Evolutionary conservation across 805 yeast genomes (phyloP), one percentile per base, ranked within the genome.

Genomic region (Grigorovia humatica): DNA sequence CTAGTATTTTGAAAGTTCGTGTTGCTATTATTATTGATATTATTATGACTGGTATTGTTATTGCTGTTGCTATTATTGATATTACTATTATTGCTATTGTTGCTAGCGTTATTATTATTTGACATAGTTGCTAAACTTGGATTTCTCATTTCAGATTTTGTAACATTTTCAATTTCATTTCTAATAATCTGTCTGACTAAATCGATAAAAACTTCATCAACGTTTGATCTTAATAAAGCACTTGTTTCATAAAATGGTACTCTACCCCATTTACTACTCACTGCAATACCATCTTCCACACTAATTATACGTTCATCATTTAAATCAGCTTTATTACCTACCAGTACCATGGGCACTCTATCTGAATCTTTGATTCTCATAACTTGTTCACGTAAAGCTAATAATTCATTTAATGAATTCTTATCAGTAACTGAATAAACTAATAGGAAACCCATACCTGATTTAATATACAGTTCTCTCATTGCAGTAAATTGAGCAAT

Each of bases 401-500:
- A 69, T 55, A 91, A 72, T 68, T 89, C 96, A 55, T 83, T 77
- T 54, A 90, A 71, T 4, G 96, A 83, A 57, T 80, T 77, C 57
- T 82, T 77, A 55, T 86, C 86, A 47, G 88, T 86, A 56, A 89
- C 85, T 38, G 90, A 80, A 67, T 91, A 91, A 1, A 88, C 96
- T 49, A 91, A 74, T 48, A 93, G 67, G 63, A 91, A 91, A 4
- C 96, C 97, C 62, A 85, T 86, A 11, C 97, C 96, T 47, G 88
- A 82, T 59, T 88, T 87, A 63, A 86, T 86, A 64, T 86, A 86
- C 48, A 86, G 68, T 64, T 90, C 96, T 57, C 97, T 73, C 96
- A 91, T 88, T 9, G 96, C 96, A 0, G 96, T 87, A 72, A 88
- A 91, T 70, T 90, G 97, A 20, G 96, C 96, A 54, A 83, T 83